A percentile compares a stretch with the other conserved stretches of the same genome.
Conservation (phyloP, 2,329 filamentous ascomycete genomes). For the Colletotrichum sp. region DNA sequence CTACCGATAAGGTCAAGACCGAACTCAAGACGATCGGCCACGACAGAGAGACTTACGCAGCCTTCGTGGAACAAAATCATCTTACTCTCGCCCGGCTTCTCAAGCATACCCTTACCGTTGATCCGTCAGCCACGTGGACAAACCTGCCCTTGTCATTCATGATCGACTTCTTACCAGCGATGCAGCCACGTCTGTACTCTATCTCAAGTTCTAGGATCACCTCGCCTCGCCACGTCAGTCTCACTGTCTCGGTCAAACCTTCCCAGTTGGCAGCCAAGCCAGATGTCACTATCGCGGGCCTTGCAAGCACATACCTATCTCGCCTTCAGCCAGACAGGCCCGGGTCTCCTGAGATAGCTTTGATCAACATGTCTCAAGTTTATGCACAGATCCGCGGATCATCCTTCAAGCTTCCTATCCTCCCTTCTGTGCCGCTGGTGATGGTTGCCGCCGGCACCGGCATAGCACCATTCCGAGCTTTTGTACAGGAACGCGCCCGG, state of each 20-base stretch:
- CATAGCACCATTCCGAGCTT: slow-evolving; percentile 44
- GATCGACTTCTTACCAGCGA: background rate
- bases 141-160: background rate
- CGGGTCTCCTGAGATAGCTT: background rate
- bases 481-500: background rate
- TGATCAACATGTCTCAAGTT: background rate
- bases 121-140: background rate
- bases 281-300: background rate
- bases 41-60: background rate
- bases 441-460: slow-evolving; percentile 58
- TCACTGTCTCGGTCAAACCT: background rate
- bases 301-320: background rate
- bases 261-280: background rate
- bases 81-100: background rate
- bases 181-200: background rate
- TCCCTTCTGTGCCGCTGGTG: slow-evolving; percentile 49
- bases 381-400: slow-evolving; percentile 23
- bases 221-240: background rate
- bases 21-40: background rate
- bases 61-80: background rate
- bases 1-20: background rate
- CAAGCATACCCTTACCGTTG: background rate
- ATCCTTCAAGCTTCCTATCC: slow-evolving; percentile 50
- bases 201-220: background rate
- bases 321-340: background rate